phyloP scores from a whole-genome alignment of 805 yeast genomes.

The Pichia scutulata region DNA sequence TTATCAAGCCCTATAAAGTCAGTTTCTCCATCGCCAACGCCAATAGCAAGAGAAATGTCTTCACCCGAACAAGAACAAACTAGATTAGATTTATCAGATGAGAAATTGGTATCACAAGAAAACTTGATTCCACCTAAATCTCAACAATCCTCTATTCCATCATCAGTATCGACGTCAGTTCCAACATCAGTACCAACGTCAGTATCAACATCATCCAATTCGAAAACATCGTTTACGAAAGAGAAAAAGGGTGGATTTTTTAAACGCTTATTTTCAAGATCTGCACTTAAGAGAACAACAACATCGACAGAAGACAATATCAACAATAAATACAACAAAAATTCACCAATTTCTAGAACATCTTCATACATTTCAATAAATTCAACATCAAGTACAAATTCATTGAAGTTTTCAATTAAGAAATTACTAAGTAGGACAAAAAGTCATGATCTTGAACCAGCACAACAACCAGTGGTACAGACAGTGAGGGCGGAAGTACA shows the following conservation, averaged over 20 bases:
- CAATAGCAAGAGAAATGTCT: background rate
- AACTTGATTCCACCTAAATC: background rate
- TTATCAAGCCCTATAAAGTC: background rate
- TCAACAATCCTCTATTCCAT: background rate
- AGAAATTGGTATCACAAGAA: too few species aligned
- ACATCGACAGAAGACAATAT: background rate
- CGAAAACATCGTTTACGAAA: background rate
- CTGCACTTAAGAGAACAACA: background rate
- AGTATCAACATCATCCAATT: background rate
- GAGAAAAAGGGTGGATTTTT: slow-evolving; percentile 5
- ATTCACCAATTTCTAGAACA: background rate
- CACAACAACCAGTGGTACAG: background rate
- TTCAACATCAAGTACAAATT: background rate
- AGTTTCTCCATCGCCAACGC: background rate
- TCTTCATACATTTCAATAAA: background rate
- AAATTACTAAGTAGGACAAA: background rate
- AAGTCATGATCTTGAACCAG: background rate
- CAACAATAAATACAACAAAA: background rate
- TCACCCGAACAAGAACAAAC: background rate
- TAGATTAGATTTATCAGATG: too few species aligned
- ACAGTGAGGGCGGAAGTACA: too few species aligned
- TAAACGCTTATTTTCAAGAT: slow-evolving; percentile 4
- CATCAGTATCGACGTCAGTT: background rate
- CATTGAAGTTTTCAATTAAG: background rate
- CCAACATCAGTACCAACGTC: background rate